These are phyloP conservation scores for Jamesozyma hellenica DNA, from an alignment of 805 yeast genomes.

Conservation along the genomic window DNA sequence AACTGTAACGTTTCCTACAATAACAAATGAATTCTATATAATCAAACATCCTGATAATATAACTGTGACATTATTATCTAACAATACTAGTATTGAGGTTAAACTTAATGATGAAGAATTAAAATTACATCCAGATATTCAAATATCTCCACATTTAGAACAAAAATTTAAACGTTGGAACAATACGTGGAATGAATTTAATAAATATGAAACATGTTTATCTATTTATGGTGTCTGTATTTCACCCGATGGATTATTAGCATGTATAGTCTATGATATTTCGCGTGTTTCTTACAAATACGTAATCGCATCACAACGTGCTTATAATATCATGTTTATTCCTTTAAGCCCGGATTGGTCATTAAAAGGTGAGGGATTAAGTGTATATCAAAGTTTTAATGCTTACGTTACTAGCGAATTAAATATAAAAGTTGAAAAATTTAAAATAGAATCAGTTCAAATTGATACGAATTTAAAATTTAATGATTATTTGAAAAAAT, in stretches of 20 bases:
- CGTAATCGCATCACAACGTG: slow-evolving; percentile 21
- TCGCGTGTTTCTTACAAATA: slow-evolving; percentile 23
- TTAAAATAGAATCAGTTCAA: background rate
- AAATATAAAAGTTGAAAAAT: background rate
- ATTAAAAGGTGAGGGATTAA: slow-evolving; percentile 20
- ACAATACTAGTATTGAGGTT: slow-evolving; percentile 12
- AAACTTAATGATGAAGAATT: slow-evolving; percentile 9
- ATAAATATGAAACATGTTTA: slow-evolving; percentile 21
- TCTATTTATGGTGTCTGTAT: slow-evolving; percentile 21
- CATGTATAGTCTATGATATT: slow-evolving; percentile 22
- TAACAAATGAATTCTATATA: slow-evolving; percentile 13
- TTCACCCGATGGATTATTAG: slow-evolving; percentile 23
- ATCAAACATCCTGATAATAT: slow-evolving; percentile 11
- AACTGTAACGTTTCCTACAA: slow-evolving; percentile 2
- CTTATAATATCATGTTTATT: slow-evolving; percentile 17
- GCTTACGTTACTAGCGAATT: slow-evolving; percentile 15
- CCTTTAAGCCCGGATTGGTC: slow-evolving; percentile 24
- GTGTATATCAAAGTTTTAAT: slow-evolving; percentile 28
- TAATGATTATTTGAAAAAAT: slow-evolving; percentile 12
- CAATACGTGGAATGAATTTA: slow-evolving; percentile 15
- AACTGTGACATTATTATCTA: slow-evolving; percentile 13
- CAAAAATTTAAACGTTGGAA: slow-evolving; percentile 25
- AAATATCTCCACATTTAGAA: slow-evolving; percentile 19
- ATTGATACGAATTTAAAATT: slow-evolving; percentile 13
- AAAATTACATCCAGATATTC: slow-evolving; percentile 10